phyloP scores from a whole-genome alignment of 2,329 filamentous ascomycete species.

The Escovopsis sp. region DNA sequence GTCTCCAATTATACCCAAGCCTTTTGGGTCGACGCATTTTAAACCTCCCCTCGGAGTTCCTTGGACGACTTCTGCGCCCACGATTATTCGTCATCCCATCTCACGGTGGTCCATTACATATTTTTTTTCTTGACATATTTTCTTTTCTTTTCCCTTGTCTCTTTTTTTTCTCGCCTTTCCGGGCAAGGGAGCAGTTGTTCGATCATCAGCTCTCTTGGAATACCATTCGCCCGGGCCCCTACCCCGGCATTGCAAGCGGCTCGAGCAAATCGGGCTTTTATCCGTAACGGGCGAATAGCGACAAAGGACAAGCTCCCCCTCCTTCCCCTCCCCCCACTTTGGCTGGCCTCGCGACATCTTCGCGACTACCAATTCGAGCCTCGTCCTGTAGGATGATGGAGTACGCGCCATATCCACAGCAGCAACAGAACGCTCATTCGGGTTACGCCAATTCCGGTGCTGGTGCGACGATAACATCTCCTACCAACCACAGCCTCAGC shows the following conservation, averaged over 20 bases:
- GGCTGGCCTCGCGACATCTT: slow-evolving; percentile 8
- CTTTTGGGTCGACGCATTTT: slow-evolving; percentile 16
- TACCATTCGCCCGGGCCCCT: slow-evolving; percentile 8
- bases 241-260: background rate
- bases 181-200: background rate
- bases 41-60: slow-evolving; percentile 17
- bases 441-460: slow-evolving; percentile 46
- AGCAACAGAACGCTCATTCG: slow-evolving; percentile 50
- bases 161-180: background rate
- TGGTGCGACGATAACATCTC: slow-evolving; percentile 53
- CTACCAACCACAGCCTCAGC: slow-evolving; percentile 54
- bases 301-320: slow-evolving; percentile 3
- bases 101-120: slow-evolving; percentile 1
- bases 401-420: slow-evolving; percentile 59
- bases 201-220: slow-evolving; percentile 4
- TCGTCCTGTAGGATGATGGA: slow-evolving; percentile 46
- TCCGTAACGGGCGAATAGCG: slow-evolving; percentile 9
- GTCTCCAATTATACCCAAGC: slow-evolving; percentile 32
- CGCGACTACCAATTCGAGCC: slow-evolving; percentile 12
- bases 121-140: background rate
- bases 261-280: slow-evolving; percentile 1
- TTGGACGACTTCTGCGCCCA: slow-evolving; percentile 10
- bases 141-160: slow-evolving; percentile 5
- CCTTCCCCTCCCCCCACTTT: slow-evolving; percentile 6
- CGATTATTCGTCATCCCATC: slow-evolving; percentile 12